These are phyloP conservation scores for Collybia nuda DNA, from an alignment of 768 basidiomycete genomes.

Conservation along the genomic window DNA sequence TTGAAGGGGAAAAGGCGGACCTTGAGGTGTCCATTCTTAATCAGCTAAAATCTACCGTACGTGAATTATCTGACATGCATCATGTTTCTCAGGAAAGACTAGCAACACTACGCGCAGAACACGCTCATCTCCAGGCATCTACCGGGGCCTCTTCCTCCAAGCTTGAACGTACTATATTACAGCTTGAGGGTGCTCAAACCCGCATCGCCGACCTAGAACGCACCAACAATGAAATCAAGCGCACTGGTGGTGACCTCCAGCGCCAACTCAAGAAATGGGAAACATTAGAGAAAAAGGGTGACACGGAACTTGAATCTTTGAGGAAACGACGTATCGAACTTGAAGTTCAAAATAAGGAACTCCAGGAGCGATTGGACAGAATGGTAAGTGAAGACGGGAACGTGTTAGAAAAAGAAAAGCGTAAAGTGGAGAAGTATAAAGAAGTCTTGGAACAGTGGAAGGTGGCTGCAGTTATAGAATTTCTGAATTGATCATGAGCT, in stretches of 20 bases:
- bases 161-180: constrained; percentile 56
- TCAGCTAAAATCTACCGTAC: neutral
- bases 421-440: constrained; percentile 41
- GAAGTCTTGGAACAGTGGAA: constrained; percentile 40
- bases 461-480: constrained; percentile 27
- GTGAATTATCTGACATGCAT: too few species aligned
- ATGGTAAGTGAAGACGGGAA: constrained; percentile 32
- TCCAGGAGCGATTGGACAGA: constrained; percentile 37
- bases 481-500: neutral
- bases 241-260: constrained; percentile 52
- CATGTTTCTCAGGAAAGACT: constrained; percentile 34
- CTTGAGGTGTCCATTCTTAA: constrained; percentile 38
- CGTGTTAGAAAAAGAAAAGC: constrained; percentile 41
- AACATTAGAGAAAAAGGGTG: constrained; percentile 62
- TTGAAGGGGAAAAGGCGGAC: constrained; percentile 43
- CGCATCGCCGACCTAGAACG: constrained; percentile 55
- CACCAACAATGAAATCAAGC: constrained; percentile 56
- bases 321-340: constrained; percentile 57
- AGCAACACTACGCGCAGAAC: constrained; percentile 44
- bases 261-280: constrained; percentile 73
- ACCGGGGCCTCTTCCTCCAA: constrained; percentile 46
- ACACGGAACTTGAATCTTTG: constrained; percentile 52
- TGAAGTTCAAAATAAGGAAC: constrained; percentile 51
- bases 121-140: constrained; percentile 47
- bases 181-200: constrained; percentile 56